Evolutionary conservation across 805 yeast genomes (phyloP), one percentile per base, ranked within the genome.

Genomic region (Zygoascus bituminiphila): DNA sequence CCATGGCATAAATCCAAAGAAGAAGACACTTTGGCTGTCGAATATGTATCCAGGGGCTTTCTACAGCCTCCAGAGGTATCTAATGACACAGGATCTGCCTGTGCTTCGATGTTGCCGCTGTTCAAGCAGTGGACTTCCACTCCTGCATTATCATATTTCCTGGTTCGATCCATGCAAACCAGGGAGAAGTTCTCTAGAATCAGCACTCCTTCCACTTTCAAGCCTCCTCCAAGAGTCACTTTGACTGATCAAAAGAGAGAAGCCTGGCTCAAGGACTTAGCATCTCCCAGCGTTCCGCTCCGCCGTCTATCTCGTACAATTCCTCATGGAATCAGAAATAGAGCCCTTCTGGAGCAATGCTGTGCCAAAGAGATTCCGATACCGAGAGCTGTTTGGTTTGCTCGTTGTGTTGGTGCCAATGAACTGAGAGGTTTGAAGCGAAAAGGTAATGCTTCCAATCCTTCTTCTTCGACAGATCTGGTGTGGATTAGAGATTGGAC

Each of bases 401-500:
- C 91, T 2, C 79, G 86, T 54, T 87, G 96, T 63, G 87, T 89
- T 2, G 81, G 89, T 21, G 81, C 85, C 10, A 84, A 88, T 53
- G 96, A 88, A 57, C 70, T 79, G 29, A 63, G 84, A 23, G 78
- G 78, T 14, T 57, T 81, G 43, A 76, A 74, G 52, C 65, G 85
- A 40, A 78, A 76, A 52, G 73, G 71, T 19, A 63, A 59, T 33
- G 46, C 54, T 22, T 57, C 37, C 20, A 45, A 45, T 20, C 42
- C 56, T 12, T 45, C 48, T n/a, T 38, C 50, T 17, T 35, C 47
- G 42, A 24, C 57, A n/a, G 84, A 81, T 50, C 62, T 67, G 21
- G 77, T 74, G 43, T 83, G 96, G 88, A 70, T 82, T 17, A 78
- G 77, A 50, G 96, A 88, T 61, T 91, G 98, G 98, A 85, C 97